Conservation (phyloP, 2,329 filamentous ascomycete species). For the Botrytis pseudocinerea region DNA sequence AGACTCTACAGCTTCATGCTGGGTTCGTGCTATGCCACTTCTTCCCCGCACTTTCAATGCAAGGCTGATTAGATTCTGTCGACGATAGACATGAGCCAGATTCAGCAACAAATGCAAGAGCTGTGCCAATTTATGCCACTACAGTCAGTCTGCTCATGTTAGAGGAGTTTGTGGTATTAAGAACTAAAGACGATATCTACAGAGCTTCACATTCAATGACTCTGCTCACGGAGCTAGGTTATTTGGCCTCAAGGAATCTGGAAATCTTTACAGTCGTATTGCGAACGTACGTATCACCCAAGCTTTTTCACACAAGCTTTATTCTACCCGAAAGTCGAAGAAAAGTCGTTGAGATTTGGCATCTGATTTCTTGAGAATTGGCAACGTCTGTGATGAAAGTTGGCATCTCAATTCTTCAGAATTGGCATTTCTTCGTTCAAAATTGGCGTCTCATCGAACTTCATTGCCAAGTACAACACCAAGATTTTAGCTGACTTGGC, state of each 20-base stretch:
- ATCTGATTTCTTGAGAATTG: conserved; percentile 10
- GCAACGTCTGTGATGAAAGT: conserved; percentile 16
- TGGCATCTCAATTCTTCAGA: conserved; percentile 12
- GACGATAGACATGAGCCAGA: conserved; percentile 73
- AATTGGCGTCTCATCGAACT: conserved; percentile 17
- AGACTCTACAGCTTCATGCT: conserved; percentile 83
- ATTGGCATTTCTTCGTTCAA: neutral
- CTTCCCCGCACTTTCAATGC: conserved; percentile 25
- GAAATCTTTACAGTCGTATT: conserved; percentile 94
- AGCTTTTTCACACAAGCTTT: neutral
- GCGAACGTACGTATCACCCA: conserved; percentile 68
- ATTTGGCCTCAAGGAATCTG: conserved; percentile 94
- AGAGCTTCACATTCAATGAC: conserved; percentile 94
- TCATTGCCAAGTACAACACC: conserved; percentile 15
- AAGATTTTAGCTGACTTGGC: conserved; percentile 20
- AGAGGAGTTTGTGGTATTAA: neutral
- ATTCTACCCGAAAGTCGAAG: neutral
- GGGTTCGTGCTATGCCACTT: conserved; percentile 54
- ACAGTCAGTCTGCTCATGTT: conserved; percentile 50
- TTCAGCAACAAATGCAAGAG: conserved; percentile 78
- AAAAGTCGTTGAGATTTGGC: conserved; percentile 17
- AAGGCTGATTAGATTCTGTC: conserved; percentile 25
- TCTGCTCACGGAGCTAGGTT: conserved; percentile 92
- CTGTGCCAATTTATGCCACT: conserved; percentile 93
- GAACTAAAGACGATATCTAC: conserved; percentile 28